Percentiles rank a stretch among this genome's conserved stretches.
Conservation (phyloP, 495 filamentous ascomycete genomes). For the Podospora comata region DNA sequence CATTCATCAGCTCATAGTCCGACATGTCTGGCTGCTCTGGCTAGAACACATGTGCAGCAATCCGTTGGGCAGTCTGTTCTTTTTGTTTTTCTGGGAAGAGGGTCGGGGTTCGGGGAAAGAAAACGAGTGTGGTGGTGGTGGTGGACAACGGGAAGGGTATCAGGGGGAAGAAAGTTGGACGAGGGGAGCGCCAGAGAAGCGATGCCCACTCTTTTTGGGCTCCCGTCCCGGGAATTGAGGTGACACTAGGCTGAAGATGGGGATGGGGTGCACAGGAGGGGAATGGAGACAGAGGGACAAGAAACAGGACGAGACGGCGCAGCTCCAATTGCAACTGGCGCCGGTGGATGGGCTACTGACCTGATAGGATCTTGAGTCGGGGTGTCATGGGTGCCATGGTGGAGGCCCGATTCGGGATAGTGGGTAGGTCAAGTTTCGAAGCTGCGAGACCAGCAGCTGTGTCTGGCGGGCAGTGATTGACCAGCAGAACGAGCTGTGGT, state of each 20-base stretch:
- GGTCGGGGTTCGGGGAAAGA: constrained; percentile 20
- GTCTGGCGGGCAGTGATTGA: constrained; percentile 30
- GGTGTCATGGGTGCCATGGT: constrained; percentile 52
- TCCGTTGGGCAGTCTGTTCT: constrained; percentile 18
- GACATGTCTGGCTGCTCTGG: constrained; percentile 43
- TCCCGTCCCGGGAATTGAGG: constrained; percentile 25
- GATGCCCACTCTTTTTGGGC: constrained; percentile 30
- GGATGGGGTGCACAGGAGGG: constrained; percentile 25
- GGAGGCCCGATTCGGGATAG: constrained; percentile 44
- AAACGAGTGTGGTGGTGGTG: constrained; percentile 38
- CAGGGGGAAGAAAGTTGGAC: constrained; percentile 33
- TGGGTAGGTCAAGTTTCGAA: constrained; percentile 37
- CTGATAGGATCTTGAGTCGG: constrained; percentile 54
- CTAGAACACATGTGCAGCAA: constrained; percentile 38
- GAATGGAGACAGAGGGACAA: constrained; percentile 15
- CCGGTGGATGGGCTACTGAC: constrained; percentile 37
- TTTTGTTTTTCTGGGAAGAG: constrained; percentile 10
- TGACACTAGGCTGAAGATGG: constrained; percentile 35
- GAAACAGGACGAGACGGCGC: constrained; percentile 24
- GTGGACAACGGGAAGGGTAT: constrained; percentile 26
- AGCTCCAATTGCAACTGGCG: constrained; percentile 26
- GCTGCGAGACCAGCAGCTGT: constrained; percentile 30
- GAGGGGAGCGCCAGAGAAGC: constrained; percentile 31
- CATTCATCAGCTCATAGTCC: constrained; percentile 53
- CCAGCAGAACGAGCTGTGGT: constrained; percentile 16